Evolutionary conservation across 2,329 filamentous ascomycete species (phyloP), one percentile per base, ranked within the genome.

Genomic region (Pleomassaria siparia): DNA sequence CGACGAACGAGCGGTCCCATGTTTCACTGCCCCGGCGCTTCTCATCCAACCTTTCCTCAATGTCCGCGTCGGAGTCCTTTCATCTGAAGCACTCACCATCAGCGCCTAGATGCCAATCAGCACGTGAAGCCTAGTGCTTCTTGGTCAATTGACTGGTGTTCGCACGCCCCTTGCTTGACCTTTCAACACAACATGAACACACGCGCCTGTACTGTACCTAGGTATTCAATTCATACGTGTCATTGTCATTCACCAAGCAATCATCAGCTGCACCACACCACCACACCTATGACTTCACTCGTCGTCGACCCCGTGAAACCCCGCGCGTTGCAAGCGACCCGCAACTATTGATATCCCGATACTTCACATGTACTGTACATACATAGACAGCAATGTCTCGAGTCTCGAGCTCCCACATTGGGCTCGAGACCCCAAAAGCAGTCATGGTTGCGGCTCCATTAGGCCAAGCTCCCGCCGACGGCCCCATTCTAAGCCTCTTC

Each of bases 11-110:
- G 36, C 25, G n/a, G 32, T 35, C 15, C 24, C 29, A 18, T 20
- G 40, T 43, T 43, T 43, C 40, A 43, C 9, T n/a, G 13, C 26
- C 26, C 26, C 40, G 18, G 8, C 28, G n/a, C 25, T 16, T 43
- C 26, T 32, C 26, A 30, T 3, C 28, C 40, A 43, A 22, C 40
- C 13, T 5, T 36, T 15, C n/a, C 16, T 36, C 42, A 51, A 44
- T 47, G 40, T 54, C 51, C 51, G 51, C 20, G 40, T 15, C 47
- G 46, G 41, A 48, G 45, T 49, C 51, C 51, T 54, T 45, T 43
- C 46, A 40, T 46, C 37, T 33, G 30, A 32, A 12, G 13, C 25
- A n/a, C 15, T 33, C 47, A 43, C 32, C 43, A 42, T 43, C 29
- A 26, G 11, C n/a, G n/a, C 9, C 33, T 25, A 16, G 12, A 15